Evolutionary conservation across 2,329 filamentous ascomycete species (phyloP).

Genomic region (Pseudocercospora pini-densiflorae): DNA sequence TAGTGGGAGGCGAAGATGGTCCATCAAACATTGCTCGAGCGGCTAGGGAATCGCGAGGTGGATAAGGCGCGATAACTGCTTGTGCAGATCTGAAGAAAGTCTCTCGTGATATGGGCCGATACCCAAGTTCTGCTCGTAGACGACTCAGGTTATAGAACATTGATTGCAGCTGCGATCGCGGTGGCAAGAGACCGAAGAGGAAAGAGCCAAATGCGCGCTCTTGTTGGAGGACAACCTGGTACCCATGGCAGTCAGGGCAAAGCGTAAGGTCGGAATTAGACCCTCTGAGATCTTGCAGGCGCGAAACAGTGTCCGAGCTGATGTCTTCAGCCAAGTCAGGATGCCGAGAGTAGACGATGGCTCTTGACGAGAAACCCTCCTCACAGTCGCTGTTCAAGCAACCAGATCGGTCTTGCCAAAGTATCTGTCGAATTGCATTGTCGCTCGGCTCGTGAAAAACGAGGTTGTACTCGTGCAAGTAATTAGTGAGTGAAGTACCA

Average conservation of each 20-base stretch:
- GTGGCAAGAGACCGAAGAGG: background rate
- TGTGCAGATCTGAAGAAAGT: background rate
- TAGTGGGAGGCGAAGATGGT: background rate
- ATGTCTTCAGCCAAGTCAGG: background rate
- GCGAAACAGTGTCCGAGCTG: background rate
- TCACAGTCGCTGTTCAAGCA: background rate
- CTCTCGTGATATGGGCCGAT: background rate
- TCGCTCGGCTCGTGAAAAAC: constrained; percentile 1
- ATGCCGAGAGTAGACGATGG: background rate
- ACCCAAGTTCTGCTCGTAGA: background rate
- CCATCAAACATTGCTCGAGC: background rate
- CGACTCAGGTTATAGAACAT: background rate
- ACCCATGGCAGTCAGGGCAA: background rate
- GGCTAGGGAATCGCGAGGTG: background rate
- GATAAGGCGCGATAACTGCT: background rate
- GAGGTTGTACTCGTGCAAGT: background rate
- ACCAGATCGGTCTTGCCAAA: background rate
- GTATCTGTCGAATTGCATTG: background rate
- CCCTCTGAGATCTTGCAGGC: background rate
- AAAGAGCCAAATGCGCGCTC: background rate
- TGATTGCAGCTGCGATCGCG: background rate
- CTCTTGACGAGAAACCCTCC: constrained; percentile 1
- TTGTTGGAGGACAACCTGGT: background rate
- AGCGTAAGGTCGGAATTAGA: background rate
- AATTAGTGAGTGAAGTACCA: background rate